These are phyloP conservation scores for Paraurostyla sp. DNA, from an alignment of 73 alveolate genomes.

Conservation along the genomic window DNA sequence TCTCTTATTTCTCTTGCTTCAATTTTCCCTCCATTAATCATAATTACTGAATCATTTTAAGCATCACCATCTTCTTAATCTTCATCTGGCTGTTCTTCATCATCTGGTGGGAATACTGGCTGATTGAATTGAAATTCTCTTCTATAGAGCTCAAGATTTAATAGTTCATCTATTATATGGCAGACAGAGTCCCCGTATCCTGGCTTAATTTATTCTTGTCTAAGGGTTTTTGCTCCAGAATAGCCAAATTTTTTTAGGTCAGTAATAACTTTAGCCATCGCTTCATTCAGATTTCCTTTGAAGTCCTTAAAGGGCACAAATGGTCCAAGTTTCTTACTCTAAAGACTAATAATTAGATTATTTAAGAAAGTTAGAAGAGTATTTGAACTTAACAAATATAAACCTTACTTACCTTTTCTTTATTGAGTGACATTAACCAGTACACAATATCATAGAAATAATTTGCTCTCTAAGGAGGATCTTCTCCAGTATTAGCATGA, in stretches of 20 bases:
- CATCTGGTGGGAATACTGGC: conserved; percentile 74
- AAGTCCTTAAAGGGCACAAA: conserved; percentile 52
- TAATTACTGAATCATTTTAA: not conserved
- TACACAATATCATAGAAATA: conserved; percentile 64
- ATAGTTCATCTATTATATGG: conserved; percentile 83
- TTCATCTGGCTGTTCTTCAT: conserved; percentile 37
- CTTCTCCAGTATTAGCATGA: conserved; percentile 23
- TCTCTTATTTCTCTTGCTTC: conserved; percentile 46
- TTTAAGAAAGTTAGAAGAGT: too few species aligned
- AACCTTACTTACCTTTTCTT: conserved; percentile 52
- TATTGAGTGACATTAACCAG: conserved; percentile 70
- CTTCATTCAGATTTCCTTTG: conserved; percentile 43
- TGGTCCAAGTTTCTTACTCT: conserved; percentile 54
- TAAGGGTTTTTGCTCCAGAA: conserved; percentile 15
- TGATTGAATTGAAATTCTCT: conserved; percentile 79
- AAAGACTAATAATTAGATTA: conserved; percentile 47
- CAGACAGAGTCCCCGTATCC: conserved; percentile 94
- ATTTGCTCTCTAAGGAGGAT: conserved; percentile 31
- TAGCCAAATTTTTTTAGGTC: conserved; percentile 62
- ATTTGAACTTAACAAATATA: not conserved
- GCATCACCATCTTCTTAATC: conserved; percentile 33
- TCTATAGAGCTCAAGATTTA: conserved; percentile 87
- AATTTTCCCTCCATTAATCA: conserved; percentile 20
- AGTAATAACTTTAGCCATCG: conserved; percentile 42
- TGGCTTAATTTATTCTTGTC: conserved; percentile 24